Evolutionary conservation across 1,284 basidiomycete species (phyloP).

Genomic region (Amylostereum chailletii): DNA sequence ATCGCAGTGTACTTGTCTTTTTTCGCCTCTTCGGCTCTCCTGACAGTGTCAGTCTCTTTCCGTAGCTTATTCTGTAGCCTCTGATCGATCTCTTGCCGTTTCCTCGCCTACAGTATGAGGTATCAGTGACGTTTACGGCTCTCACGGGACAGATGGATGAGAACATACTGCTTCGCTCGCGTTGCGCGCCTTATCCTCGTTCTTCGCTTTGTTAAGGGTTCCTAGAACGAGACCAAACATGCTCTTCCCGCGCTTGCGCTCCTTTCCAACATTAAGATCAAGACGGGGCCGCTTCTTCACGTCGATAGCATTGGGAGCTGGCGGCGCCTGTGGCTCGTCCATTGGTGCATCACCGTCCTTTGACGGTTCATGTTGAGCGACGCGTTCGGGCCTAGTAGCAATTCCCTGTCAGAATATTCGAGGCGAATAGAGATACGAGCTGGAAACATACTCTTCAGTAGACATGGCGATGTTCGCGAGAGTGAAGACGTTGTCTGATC

Average conservation of each 20-base stretch:
- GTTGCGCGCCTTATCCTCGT: constrained; percentile 70
- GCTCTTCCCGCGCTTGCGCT: constrained; percentile 73
- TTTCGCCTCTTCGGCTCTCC: constrained; percentile 73
- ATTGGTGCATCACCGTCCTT: constrained; percentile 21
- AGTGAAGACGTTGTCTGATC: no score
- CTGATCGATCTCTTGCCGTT: constrained; percentile 69
- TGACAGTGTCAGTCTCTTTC: constrained; percentile 75
- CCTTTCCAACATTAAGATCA: constrained; percentile 42
- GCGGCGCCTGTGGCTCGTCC: constrained; percentile 19
- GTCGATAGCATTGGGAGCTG: constrained; percentile 16
- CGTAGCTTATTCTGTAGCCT: constrained; percentile 72
- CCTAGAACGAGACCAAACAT: constrained; percentile 76
- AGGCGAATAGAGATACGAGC: no score
- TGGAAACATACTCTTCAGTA: constrained; percentile 35
- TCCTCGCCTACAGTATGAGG: constrained; percentile 50
- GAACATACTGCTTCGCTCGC: constrained; percentile 67
- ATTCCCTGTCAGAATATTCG: neutral
- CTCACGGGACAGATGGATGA: neutral
- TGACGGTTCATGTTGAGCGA: neutral
- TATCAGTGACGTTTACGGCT: constrained; percentile 1
- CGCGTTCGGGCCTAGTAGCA: no score
- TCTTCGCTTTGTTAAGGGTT: constrained; percentile 76
- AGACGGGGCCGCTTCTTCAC: constrained; percentile 61
- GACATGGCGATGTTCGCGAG: constrained; percentile 26
- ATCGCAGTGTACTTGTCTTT: constrained; percentile 68